Base-by-base conservation (phyloP, 2,329 filamentous ascomycete species). In the Trichophyton benhamiae region DNA sequence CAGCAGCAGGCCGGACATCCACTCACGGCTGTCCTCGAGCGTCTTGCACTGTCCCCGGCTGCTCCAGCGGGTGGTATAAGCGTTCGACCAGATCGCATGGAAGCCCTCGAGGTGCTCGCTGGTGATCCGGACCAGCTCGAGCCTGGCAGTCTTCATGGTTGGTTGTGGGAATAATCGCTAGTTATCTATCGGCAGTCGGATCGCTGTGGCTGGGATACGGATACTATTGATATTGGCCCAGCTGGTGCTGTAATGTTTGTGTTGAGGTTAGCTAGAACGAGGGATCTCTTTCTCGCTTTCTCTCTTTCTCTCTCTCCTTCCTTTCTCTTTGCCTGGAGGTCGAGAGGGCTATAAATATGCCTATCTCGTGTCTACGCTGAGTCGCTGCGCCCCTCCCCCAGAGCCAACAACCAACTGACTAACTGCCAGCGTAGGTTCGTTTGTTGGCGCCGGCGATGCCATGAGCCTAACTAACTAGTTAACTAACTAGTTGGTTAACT, bases 51-150 rank as follows among this genome's bases (percentile, higher is more conserved):
- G 13, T n/a, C 55, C 55, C 20, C 38, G 17, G 33, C 38, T 42
- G 55, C 55, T 58, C 55, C 55, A 58, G 33, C 55, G 55, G 8
- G 55, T 20, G 20, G 33, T 30, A 41, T 58, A 22, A 3, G 55
- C 13, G 33, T 58, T 42, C n/a, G 55, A 58, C 55, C 55, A 58
- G 9, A 58, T 42, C 20, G 55, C 30, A 15, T 58, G 55, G 33
- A 41, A 58, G 11, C 55, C 55, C 11, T 42, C 33, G n/a, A 58
- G 55, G 20, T 58, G 55, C 25, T 41, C 55, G 38, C 33, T 20
- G 55, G 55, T 20, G 7, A 58, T n/a, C 9, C 33, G 55, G n/a
- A 58, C 55, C 20, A 58, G 38, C 33, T 58, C 38, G 33, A 58
- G 55, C 17, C 55, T 58, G 33, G 55, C 15, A 33, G 55, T 58